Conservation (phyloP, 441 rosid genomes). For the Viola pubescens region DNA sequence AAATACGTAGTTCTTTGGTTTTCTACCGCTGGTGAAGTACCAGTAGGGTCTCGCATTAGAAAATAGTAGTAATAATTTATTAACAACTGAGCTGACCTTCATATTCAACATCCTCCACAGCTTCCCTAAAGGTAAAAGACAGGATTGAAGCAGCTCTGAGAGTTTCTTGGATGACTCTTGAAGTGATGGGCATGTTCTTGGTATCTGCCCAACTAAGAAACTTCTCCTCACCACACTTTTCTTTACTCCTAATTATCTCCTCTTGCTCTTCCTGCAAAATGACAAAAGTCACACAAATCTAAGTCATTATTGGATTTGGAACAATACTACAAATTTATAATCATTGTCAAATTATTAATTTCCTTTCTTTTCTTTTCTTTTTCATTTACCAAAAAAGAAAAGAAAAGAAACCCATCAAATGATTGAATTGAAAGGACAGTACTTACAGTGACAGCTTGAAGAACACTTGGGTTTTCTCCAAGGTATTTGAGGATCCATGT, state of each 20-base stretch:
- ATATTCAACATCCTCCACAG: slow-evolving; percentile 89
- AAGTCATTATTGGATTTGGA: slow-evolving; percentile 7
- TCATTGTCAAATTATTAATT: too few species aligned
- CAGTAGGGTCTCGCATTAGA: background rate
- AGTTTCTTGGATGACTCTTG: slow-evolving; percentile 87
- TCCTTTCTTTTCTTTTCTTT: too few species aligned
- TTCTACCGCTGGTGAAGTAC: background rate
- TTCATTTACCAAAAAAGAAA: background rate
- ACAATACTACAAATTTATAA: too few species aligned
- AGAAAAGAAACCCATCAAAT: too few species aligned
- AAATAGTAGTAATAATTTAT: background rate
- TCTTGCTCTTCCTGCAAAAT: slow-evolving; percentile 74
- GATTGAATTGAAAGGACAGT: background rate
- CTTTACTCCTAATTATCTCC: slow-evolving; percentile 40
- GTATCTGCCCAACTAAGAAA: slow-evolving; percentile 63
- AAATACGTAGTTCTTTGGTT: too few species aligned
- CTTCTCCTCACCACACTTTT: slow-evolving; percentile 30
- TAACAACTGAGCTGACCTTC: slow-evolving; percentile 39
- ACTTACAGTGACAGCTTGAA: slow-evolving; percentile 78
- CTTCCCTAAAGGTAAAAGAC: slow-evolving; percentile 94
- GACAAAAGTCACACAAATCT: slow-evolving; percentile 8
- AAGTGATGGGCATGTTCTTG: slow-evolving; percentile 81
- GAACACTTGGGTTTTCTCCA: slow-evolving; percentile 70
- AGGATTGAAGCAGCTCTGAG: slow-evolving; percentile 79
- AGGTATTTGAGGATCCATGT: slow-evolving; percentile 93